Evolutionary conservation across 164 flowering plant species (phyloP).

Genomic region (grape (Vitis vinifera)): ASM3070453v1 NC_081818.1:9000001-9000500

Average conservation of each 20-base stretch:
- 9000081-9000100: too few relatives aligned
- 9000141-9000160: too few relatives aligned
- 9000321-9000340: slow-evolving; percentile 28
- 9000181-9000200: too few relatives aligned
- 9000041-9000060: too few relatives aligned
- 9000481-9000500: slow-evolving; percentile 2
- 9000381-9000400: slow-evolving; percentile 21
- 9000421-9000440: not conserved
- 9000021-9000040: too few relatives aligned
- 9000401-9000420: slow-evolving; percentile 14
- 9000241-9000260: not conserved
- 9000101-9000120: too few relatives aligned
- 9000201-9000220: too few relatives aligned
- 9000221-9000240: too few relatives aligned
- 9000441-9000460: not conserved
- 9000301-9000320: slow-evolving; percentile 14
- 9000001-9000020: too few relatives aligned
- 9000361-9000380: slow-evolving; percentile 27
- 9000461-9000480: slow-evolving; percentile 12
- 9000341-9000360: slow-evolving; percentile 25
- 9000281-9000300: slow-evolving; percentile 17
- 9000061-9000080: too few relatives aligned
- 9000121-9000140: too few relatives aligned
- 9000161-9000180: too few relatives aligned
- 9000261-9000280: slow-evolving; percentile 13